A percentile compares a stretch with the other conserved stretches of the same genome.
Evolutionary conservation across 2,329 filamentous ascomycete species (phyloP).

Genomic region (Xylaria sp.): DNA sequence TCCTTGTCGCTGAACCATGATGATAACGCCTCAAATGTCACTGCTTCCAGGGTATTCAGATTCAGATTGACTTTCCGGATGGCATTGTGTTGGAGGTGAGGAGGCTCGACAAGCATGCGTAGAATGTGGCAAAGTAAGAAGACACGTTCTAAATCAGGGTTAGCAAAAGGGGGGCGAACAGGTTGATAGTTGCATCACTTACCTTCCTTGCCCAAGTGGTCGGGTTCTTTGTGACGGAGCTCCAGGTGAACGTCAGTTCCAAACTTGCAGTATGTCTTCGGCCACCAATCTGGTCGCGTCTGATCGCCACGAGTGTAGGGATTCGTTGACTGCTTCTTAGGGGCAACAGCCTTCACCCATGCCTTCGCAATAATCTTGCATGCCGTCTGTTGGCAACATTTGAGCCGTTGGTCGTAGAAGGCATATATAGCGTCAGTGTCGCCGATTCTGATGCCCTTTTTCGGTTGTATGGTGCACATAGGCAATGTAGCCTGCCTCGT

Average conservation of each 20-base stretch:
- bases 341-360: constrained; percentile 70
- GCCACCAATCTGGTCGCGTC: constrained; percentile 64
- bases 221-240: constrained; percentile 66
- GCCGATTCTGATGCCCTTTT: constrained; percentile 46
- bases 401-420: constrained; percentile 58
- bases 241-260: constrained; percentile 45
- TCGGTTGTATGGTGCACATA: constrained; percentile 35
- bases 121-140: constrained; percentile 56
- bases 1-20: constrained; percentile 55
- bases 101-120: constrained; percentile 50
- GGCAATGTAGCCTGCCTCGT: constrained; percentile 39
- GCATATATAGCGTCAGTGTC: constrained; percentile 50
- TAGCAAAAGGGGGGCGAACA: constrained; percentile 1
- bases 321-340: constrained; percentile 70
- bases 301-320: constrained; percentile 64
- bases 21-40: constrained; percentile 53
- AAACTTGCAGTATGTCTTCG: constrained; percentile 41
- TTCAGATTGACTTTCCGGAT: constrained; percentile 50
- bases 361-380: constrained; percentile 70
- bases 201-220: constrained; percentile 66
- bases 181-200: constrained; percentile 21
- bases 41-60: constrained; percentile 52
- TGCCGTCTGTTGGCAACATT: constrained; percentile 62
- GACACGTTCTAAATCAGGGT: constrained; percentile 46
- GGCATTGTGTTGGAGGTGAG: constrained; percentile 44